Evolutionary conservation across 139 green algal species (phyloP), one percentile per base, ranked within the genome.

Genomic region (Zygnema cylindricum): DNA sequence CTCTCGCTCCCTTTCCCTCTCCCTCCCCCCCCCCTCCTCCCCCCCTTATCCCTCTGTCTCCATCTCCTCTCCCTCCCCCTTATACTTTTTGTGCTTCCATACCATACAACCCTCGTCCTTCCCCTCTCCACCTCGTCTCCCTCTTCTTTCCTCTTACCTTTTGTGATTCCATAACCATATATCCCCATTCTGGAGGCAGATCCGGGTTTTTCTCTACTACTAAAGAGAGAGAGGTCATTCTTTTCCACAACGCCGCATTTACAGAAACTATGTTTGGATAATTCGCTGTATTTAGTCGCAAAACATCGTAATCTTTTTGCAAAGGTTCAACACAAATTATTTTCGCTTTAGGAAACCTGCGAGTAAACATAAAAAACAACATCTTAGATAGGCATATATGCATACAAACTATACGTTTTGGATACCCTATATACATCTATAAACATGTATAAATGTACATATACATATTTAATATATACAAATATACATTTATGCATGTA

Each of bases 261-360:
- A 89, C 75, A 7, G 84, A 41, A 3, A 88, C 84, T 30, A 89
- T 32, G 30, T 89, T 88, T 30, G 84, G 76, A 76, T 78, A 89
- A 42, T 75, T 75, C 25, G 40, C 38, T 0, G 41, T 71, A 63
- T 89, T 89, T 30, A 88, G 85, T 23, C 63, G 84, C 36, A 90
- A 41, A 1, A 87, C 35, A 32, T 55, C 39, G 36, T 86, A 89
- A 33, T 89, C 84, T 11, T 43, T 33, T 7, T 32, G 79, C 1
- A 42, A 87, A 25, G 84, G 41, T 42, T 89, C 84, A 40, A 89
- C 75, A 38, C 39, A 54, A 36, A 89, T 32, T 21, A 89, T 88
- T n/a, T 30, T 89, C 7, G 84, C 84, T 25, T 89, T 42, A 36
- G 84, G 84, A 63, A 88, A 89, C 81, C 81, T 87, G 81, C 42